Percentiles rank a stretch among this genome's conserved stretches.
These are phyloP conservation scores for Fonsecaea nubica DNA, from an alignment of 2,329 filamentous ascomycete genomes.

Conservation along the genomic window DNA sequence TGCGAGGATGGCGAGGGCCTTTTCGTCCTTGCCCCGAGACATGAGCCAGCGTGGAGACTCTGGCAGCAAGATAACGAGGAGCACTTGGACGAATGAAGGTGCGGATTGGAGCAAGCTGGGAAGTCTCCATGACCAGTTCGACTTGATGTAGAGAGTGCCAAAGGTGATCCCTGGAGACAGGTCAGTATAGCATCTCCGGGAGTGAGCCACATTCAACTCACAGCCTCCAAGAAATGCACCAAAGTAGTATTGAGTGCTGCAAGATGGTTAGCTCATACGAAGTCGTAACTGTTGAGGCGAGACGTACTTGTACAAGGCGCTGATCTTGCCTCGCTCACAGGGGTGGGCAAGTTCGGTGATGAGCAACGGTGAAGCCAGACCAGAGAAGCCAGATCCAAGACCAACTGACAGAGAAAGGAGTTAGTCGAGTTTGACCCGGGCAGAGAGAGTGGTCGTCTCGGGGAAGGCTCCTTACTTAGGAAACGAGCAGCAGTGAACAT, in stretches of 20 bases:
- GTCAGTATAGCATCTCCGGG: background rate
- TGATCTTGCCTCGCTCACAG: slow-evolving; percentile 56
- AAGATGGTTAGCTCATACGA: background rate
- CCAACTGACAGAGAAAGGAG: slow-evolving; percentile 54
- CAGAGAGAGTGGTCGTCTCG: background rate
- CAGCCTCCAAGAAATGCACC: slow-evolving; percentile 59
- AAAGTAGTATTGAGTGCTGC: slow-evolving; percentile 51
- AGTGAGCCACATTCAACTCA: background rate
- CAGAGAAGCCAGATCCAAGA: slow-evolving; percentile 61
- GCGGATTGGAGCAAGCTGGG: slow-evolving; percentile 71
- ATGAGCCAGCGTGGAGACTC: slow-evolving; percentile 70
- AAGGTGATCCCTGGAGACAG: slow-evolving; percentile 48
- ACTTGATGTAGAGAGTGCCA: slow-evolving; percentile 53
- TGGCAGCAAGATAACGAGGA: slow-evolving; percentile 67
- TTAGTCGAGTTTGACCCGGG: background rate
- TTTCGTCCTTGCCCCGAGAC: slow-evolving; percentile 41
- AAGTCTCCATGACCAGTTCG: slow-evolving; percentile 64
- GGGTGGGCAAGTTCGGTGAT: slow-evolving; percentile 57
- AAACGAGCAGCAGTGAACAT: slow-evolving; percentile 67
- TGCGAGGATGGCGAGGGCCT: slow-evolving; percentile 43
- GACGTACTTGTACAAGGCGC: slow-evolving; percentile 60
- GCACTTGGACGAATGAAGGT: slow-evolving; percentile 63
- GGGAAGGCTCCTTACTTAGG: slow-evolving; percentile 43
- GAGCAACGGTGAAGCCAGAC: slow-evolving; percentile 47
- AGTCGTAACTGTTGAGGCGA: background rate